Evolutionary conservation across 257 asterid species (phyloP), one percentile per base, ranked within the genome.

Genomic region (Capsicum pubescens): DNA sequence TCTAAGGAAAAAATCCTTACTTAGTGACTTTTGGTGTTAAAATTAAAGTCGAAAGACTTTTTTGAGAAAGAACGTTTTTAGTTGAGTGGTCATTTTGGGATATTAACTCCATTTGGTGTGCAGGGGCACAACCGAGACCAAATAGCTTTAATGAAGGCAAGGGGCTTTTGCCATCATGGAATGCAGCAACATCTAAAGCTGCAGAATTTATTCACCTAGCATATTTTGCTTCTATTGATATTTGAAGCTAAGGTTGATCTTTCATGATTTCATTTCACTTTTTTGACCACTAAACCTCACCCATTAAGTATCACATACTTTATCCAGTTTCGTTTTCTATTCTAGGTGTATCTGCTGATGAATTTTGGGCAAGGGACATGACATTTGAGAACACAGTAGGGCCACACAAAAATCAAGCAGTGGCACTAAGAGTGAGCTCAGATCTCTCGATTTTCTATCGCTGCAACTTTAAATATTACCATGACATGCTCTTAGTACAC

Each of bases 301-400:
- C 2, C 39, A 9, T 61, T 61, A 4, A 76, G 61, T 8, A 63
- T 9, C 15, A 21, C 11, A 21, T 57, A 19, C 48, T 26, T 9
- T 9, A 35, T 12, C 36, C 15, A 36, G 16, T 17, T 13, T 70
- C 26, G 2, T 58, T 39, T n/a, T 48, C 7, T 3, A 55, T 52
- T 68, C 15, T 81, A 94, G 97, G 92, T 63, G 91, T 93, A 2
- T 87, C 86, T 0, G 94, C 92, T 0, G 94, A 93, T 67, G 93
- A 92, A 1, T 93, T 94, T 60, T 93, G 94, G 97, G 97, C 94
- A 8, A 91, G 95, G 7, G 97, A 92, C 87, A 84, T 95, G 90
- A 92, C 97, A 11, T 93, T 93, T 26, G 93, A 89, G 85, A 95
- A 95, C 86, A 89, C 93, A 12, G 97, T 94, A 1, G 94, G 95